Percentiles rank a stretch among this genome's conserved stretches.
These are phyloP conservation scores for Scheffersomyces segobiensis DNA, from an alignment of 1,139 yeast species.

Conservation along the genomic window DNA sequence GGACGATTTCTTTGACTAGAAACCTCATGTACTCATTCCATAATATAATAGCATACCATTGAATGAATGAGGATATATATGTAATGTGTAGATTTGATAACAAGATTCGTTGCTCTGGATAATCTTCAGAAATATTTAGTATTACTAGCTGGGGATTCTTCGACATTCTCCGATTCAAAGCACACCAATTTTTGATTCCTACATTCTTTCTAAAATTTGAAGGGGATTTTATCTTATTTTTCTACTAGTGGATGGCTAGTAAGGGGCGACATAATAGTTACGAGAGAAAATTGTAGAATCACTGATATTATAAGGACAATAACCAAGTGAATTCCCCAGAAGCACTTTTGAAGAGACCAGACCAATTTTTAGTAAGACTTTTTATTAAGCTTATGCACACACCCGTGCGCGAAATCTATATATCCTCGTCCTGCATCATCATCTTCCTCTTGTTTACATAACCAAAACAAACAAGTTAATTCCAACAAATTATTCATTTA, in stretches of 20 bases:
- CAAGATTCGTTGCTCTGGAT: too few species aligned
- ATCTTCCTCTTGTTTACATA: not conserved
- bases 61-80: not conserved
- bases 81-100: not conserved
- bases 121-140: too few species aligned
- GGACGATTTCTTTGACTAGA: slow-evolving; percentile 16
- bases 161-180: too few species aligned
- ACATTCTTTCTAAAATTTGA: too few species aligned
- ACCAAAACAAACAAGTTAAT: not conserved
- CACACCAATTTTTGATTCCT: too few species aligned
- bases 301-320: too few species aligned
- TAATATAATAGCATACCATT: not conserved
- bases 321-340: too few species aligned
- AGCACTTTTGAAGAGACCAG: too few species aligned
- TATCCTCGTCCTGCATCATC: not conserved
- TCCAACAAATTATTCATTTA: not conserved
- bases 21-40: not conserved
- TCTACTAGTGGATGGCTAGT: not conserved
- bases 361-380: too few species aligned
- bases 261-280: too few species aligned
- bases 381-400: not conserved
- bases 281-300: not conserved
- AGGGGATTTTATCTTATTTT: too few species aligned
- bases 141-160: too few species aligned
- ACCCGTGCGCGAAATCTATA: not conserved